phyloP scores from a whole-genome alignment of 1,284 basidiomycete genomes.

The Lentinus polychrous region DNA sequence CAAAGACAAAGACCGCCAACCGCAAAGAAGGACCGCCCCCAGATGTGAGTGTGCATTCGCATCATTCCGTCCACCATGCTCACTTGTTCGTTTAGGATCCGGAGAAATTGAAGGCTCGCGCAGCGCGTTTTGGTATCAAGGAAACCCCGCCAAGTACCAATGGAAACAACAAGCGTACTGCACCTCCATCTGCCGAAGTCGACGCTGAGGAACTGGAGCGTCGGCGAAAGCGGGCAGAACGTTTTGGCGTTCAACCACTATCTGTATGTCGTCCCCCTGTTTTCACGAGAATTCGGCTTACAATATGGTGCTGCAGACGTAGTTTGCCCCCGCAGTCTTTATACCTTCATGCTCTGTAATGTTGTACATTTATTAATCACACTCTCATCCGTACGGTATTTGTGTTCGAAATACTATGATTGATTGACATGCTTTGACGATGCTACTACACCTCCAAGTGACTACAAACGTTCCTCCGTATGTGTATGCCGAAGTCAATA shows the following conservation, averaged over 20 bases:
- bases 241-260: slow-evolving; percentile 36
- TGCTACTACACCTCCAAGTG: too few species aligned
- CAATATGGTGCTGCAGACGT: too few species aligned
- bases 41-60: not conserved
- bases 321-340: too few species aligned
- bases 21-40: not conserved
- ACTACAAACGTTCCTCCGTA: slow-evolving; percentile 3
- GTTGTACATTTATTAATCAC: too few species aligned
- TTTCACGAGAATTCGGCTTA: too few species aligned
- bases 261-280: not conserved
- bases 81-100: slow-evolving; percentile 29
- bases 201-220: slow-evolving; percentile 52
- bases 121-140: slow-evolving; percentile 51
- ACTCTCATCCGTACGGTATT: too few species aligned
- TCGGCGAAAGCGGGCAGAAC: slow-evolving; percentile 46
- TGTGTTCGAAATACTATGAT: too few species aligned
- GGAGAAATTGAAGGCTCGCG: slow-evolving; percentile 54
- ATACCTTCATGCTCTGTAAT: too few species aligned
- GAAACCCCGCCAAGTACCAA: slow-evolving; percentile 11
- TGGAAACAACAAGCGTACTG: slow-evolving; percentile 12
- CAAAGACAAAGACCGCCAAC: slow-evolving; percentile 5
- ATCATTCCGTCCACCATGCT: not conserved
- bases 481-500: not conserved
- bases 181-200: slow-evolving; percentile 30
- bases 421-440: too few species aligned